Evolutionary conservation across 2,329 filamentous ascomycete species (phyloP), one percentile per base, ranked within the genome.

Genomic region (Diaporthe sp.): DNA sequence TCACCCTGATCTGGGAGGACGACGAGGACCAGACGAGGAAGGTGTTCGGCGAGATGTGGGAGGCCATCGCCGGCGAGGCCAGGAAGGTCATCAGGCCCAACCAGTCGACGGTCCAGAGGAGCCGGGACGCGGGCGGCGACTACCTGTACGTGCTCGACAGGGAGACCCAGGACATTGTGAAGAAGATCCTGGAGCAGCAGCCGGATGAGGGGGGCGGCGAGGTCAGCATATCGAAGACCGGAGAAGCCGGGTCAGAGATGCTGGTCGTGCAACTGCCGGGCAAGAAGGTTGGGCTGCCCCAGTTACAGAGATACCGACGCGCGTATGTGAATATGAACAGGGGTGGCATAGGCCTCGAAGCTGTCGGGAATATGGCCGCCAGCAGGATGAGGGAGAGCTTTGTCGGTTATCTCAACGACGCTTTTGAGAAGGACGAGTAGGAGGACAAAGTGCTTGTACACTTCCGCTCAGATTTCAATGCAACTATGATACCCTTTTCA

Each of bases 131-230:
- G 81, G 79, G 91, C 84, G 81, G 92, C 81, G 93, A 96, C 80
- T 96, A 95, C 81, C 87, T 97, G 70, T 95, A 97, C 81, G 89
- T 95, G 75, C 87, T 97, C 33, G 95, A 97, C 83, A 91, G 91
- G 77, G 92, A 92, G 81, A 96, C 94, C 10, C 94, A 95, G 78
- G 93, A 93, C 71, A 90, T 97, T 40, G 89, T 97, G 71, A 90
- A 91, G 78, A 87, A 87, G 73, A 91, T 97, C 50, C 83, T 94
- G 73, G 90, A 93, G 64, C 92, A 91, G 85, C 90, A 94, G 81
- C 88, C 90, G 73, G 92, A 95, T 71, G 92, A 93, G 76, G 90
- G 87, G 8, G 89, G 85, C 33, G 91, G 91, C 10, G 87, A 90
- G 77, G 88, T 94, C 38, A 83, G 74, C 17, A 85, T 93, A 22